phyloP scores from a whole-genome alignment of 176 grass and related monocot species.

The Triticum monococcum region DNA sequence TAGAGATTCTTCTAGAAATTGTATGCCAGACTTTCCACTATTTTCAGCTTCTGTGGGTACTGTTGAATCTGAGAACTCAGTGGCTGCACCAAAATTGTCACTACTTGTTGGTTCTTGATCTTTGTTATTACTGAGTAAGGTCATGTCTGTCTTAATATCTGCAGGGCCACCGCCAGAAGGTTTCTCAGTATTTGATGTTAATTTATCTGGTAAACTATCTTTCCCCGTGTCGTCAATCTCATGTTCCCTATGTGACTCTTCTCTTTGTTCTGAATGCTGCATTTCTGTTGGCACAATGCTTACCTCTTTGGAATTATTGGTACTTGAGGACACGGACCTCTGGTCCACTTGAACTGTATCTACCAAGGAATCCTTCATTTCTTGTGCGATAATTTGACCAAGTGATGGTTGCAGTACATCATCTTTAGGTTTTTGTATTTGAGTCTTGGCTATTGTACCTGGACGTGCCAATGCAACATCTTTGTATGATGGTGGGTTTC shows the following conservation, averaged over 20 bases:
- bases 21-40: constrained; percentile 39
- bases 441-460: constrained; percentile 84
- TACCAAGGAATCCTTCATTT: constrained; percentile 54
- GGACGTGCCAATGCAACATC: constrained; percentile 97
- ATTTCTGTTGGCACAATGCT: constrained; percentile 30
- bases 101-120: constrained; percentile 45
- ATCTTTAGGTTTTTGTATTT: constrained; percentile 68
- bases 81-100: constrained; percentile 20
- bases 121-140: constrained; percentile 28
- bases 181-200: constrained; percentile 44
- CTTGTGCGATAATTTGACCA: constrained; percentile 60
- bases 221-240: constrained; percentile 33
- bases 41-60: constrained; percentile 36
- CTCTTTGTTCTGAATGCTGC: constrained; percentile 40
- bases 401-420: constrained; percentile 48
- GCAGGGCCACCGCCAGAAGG: constrained; percentile 35
- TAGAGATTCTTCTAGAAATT: constrained; percentile 49
- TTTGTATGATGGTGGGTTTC: constrained; percentile 90
- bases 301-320: constrained; percentile 38
- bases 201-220: constrained; percentile 42
- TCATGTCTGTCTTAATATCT: constrained; percentile 29
- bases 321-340: constrained; percentile 21
- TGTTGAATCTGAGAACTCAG: constrained; percentile 39
- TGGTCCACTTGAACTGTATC: constrained; percentile 45
- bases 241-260: constrained; percentile 39